Evolutionary conservation across 2,329 filamentous ascomycete genomes (phyloP), one percentile per base, ranked within the genome.

Genomic region (Westerdykella ornata): DNA sequence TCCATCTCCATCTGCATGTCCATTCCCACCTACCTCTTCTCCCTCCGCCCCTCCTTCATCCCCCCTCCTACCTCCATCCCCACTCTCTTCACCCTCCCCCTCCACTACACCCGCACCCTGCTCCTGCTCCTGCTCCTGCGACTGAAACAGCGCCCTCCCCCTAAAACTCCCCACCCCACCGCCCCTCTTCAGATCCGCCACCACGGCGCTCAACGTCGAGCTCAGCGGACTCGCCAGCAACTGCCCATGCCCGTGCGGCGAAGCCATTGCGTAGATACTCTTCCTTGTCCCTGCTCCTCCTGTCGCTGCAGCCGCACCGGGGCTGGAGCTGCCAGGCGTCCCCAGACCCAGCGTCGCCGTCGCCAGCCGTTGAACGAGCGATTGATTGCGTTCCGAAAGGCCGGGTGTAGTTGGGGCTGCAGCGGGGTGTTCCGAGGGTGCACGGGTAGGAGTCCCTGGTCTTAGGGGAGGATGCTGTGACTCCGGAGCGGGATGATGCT

Each of bases 171-270:
- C 35, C 0, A 54, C 13, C 35, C 42, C 47, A 12, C 77, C 75
- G 13, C 77, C 73, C n/a, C 79, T 73, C 18, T 83, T 67, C 16
- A 78, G 74, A 48, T 84, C 80, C 7, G 80, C 80, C 5, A 84
- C 78, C 36, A 84, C 75, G 1, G 76, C 80, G 55, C 72, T 78
- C 13, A 85, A 68, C 1, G 75, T 75, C 1, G 73, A 75, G 2
- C 75, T 80, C 1, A 84, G 67, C 0, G 81, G 78, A 20, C 75
- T 75, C 1, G 80, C 72, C 4, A 84, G 70, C 29, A 84, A 68
- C 29, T 82, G 75, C 2, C 71, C 72, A 26, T 26, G 22, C 51
- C 47, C 2, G 59, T 53, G 3, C 61, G 46, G 12, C 60, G 54
- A 18, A 61, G 54, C 4, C 57, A 50, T 9, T 11, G 4, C 22